Evolutionary conservation across 2,329 filamentous ascomycete genomes (phyloP).

Genomic region (Torrubiella hemipterigena): DNA sequence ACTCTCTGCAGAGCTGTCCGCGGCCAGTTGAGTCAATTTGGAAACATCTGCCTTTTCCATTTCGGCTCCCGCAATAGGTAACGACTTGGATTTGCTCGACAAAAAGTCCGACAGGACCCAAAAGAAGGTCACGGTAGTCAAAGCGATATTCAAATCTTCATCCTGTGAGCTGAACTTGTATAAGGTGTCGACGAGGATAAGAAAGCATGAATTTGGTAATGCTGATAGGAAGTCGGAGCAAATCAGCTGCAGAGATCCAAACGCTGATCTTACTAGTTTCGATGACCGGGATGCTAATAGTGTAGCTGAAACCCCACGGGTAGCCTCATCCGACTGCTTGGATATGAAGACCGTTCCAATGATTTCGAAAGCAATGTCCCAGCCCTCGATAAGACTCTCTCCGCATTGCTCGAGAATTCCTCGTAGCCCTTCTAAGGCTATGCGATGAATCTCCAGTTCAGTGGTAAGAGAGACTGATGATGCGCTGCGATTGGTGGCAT

Average conservation of each 20-base stretch:
- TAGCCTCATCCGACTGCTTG: slow-evolving; percentile 20
- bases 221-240: slow-evolving; percentile 86
- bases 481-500: slow-evolving; percentile 36
- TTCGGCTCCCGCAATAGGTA: slow-evolving; percentile 45
- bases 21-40: slow-evolving; percentile 47
- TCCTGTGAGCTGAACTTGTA: slow-evolving; percentile 81
- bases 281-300: slow-evolving; percentile 47
- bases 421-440: slow-evolving; percentile 68
- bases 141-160: slow-evolving; percentile 87
- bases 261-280: slow-evolving; percentile 73
- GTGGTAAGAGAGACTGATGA: slow-evolving; percentile 48
- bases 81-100: slow-evolving; percentile 43
- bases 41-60: slow-evolving; percentile 34
- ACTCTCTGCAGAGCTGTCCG: slow-evolving; percentile 43
- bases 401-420: slow-evolving; percentile 79
- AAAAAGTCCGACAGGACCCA: slow-evolving; percentile 92
- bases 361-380: slow-evolving; percentile 76
- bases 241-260: slow-evolving; percentile 80
- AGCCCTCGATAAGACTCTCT: slow-evolving; percentile 70
- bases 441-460: slow-evolving; percentile 70
- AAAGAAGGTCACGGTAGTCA: slow-evolving; percentile 91
- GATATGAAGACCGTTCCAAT: slow-evolving; percentile 68
- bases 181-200: slow-evolving; percentile 73
- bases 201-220: slow-evolving; percentile 58
- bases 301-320: slow-evolving; percentile 18